Base-by-base conservation (phyloP, 164 flowering plant species). In the Buxus sempervirens region DNA sequence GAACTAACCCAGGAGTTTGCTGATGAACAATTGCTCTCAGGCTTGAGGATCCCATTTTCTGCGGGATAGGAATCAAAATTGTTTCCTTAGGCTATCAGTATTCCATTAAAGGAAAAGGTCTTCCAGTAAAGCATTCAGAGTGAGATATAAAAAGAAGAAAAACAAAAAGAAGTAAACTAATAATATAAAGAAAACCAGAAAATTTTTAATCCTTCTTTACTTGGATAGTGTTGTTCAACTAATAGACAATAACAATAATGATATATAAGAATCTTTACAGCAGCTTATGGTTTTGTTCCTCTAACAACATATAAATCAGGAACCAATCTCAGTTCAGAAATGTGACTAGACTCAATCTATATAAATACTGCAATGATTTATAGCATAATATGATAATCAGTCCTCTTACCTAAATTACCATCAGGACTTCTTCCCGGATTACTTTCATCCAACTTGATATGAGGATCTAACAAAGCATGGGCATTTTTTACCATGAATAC, bases 1-100 rank as follows among this genome's bases (percentile, higher is more conserved):
- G 98, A 83, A 73, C 90, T 78, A 56, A 96, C 91, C 99, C 98
- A 93, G 6, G 98, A 96, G 66, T 68, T 64, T 42, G 84, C 90
- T 51, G 93, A 67, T 38, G 83, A 69, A 71, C 73, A 60, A 51
- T 22, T 13, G 18, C 38, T 73, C 54, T 58, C 73, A 41, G 74
- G 61, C 54, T 60, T 60, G 14, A 60, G 22, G 55, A 64, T 63
- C 22, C 81, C 85, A 77, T 83, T 83, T 77, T 82, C 97, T 84
- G 86, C 72, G 28, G 53, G 22, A 48, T 58, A 21, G 53, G 20
- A 14, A 27, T 19, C 27, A 57, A 26, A 26, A 24, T 10, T 16
- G 3, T 24, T 32, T 58, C 28, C 13, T 58, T 32, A 58, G 61
- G 26, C 26, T 26, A 38, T 1, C 26, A 19, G 5, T 24, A 16